A percentile compares a stretch with the other conserved stretches of the same genome.
Evolutionary conservation across 495 filamentous ascomycete species (phyloP).

Genomic region (Penicillium lividum): DNA sequence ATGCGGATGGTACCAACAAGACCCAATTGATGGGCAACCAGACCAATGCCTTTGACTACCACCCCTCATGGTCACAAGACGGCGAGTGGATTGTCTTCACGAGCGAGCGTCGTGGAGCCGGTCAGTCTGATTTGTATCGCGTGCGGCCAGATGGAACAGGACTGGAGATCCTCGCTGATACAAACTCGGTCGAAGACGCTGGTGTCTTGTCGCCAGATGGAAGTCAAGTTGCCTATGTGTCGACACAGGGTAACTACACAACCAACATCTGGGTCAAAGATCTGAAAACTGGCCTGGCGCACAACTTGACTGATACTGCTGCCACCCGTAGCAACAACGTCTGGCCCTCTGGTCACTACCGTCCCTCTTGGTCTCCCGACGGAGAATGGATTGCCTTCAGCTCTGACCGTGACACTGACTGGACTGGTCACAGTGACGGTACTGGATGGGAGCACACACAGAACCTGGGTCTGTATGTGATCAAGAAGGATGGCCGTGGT

Average conservation of each 20-base stretch:
- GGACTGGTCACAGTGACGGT: constrained; percentile 17
- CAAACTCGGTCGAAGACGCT: constrained; percentile 17
- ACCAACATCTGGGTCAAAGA: constrained; percentile 22
- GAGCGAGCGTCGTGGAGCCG: constrained; percentile 18
- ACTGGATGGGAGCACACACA: constrained; percentile 23
- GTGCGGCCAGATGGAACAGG: constrained; percentile 17
- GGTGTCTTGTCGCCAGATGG: constrained; percentile 14
- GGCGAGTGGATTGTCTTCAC: constrained; percentile 24
- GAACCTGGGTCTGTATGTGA: constrained; percentile 13
- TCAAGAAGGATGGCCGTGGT: constrained; percentile 10
- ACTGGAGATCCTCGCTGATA: constrained; percentile 12
- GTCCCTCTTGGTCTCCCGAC: constrained; percentile 30
- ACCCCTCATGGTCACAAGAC: constrained; percentile 28
- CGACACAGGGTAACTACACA: constrained; percentile 13
- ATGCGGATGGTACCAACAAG: constrained; percentile 30
- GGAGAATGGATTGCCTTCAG: constrained; percentile 20
- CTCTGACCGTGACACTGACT: constrained; percentile 21
- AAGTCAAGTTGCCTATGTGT: constrained; percentile 14
- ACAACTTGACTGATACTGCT: constrained; percentile 19
- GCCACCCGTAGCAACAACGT: constrained; percentile 2
- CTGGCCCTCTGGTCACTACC: constrained; percentile 21
- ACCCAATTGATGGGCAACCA: constrained; percentile 24
- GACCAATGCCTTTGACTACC: constrained; percentile 30
- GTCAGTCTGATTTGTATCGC: constrained; percentile 23
- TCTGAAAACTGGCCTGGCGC: constrained; percentile 9